A percentile compares a stretch with the other conserved stretches of the same genome.
phyloP scores from a whole-genome alignment of 805 yeast species.

The Cyberlindnera saturnus region DNA sequence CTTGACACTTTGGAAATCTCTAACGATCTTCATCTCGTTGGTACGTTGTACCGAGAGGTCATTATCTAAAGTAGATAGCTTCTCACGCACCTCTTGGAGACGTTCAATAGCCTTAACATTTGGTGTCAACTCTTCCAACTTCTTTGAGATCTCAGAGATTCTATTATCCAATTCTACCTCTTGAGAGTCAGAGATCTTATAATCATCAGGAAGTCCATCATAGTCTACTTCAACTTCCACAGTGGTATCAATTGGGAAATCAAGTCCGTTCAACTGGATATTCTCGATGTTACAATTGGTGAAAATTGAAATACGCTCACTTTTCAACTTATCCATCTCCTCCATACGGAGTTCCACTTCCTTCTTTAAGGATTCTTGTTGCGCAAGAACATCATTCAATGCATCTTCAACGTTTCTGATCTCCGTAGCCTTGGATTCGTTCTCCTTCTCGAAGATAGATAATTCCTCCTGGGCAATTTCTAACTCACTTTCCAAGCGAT shows the following conservation, averaged over 20 bases:
- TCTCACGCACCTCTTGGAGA: slow-evolving; percentile 58
- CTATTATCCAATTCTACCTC: slow-evolving; percentile 30
- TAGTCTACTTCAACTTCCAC: slow-evolving; percentile 50
- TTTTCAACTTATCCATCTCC: slow-evolving; percentile 43
- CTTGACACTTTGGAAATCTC: slow-evolving; percentile 54
- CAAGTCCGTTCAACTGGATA: slow-evolving; percentile 37
- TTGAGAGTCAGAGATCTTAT: slow-evolving; percentile 25
- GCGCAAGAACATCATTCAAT: slow-evolving; percentile 29
- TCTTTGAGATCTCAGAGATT: slow-evolving; percentile 31
- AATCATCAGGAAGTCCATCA: slow-evolving; percentile 38
- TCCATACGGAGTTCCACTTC: slow-evolving; percentile 41
- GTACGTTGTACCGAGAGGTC: slow-evolving; percentile 60
- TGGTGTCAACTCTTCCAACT: slow-evolving; percentile 50
- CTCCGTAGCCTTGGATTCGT: slow-evolving; percentile 26
- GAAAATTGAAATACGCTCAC: slow-evolving; percentile 53
- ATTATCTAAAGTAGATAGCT: slow-evolving; percentile 52
- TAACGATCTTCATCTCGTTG: slow-evolving; percentile 47
- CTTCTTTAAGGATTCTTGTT: slow-evolving; percentile 27
- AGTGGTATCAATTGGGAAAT: slow-evolving; percentile 51
- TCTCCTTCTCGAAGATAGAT: slow-evolving; percentile 26
- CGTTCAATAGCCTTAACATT: slow-evolving; percentile 77
- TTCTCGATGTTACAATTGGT: slow-evolving; percentile 73
- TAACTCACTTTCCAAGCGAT: slow-evolving; percentile 34
- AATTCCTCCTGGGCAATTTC: slow-evolving; percentile 33
- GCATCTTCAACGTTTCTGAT: slow-evolving; percentile 44